Base-by-base conservation (phyloP, 345 rosid genomes). In the Rhodamnia argentea region DNA sequence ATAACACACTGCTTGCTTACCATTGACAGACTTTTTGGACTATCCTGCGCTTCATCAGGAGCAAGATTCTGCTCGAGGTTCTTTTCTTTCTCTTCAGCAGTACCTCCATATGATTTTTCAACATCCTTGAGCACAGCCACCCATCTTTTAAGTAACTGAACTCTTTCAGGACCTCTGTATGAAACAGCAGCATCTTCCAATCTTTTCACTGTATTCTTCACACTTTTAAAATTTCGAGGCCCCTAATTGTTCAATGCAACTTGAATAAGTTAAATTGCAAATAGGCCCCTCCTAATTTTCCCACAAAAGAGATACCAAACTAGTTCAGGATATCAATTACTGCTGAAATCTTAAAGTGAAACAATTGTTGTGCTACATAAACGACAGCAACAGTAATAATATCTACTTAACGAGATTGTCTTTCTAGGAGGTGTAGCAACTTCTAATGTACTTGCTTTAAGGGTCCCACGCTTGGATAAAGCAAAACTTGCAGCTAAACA, bases 161-260 rank as follows among this genome's bases (percentile, higher is more conserved):
- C 90, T 86, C 99, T 94, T 88, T 96, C 99, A 24, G 92, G 90
- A 24, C 99, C 99, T 76, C 94, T 90, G 85, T 92, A 94, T 32
- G 95, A 90, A 37, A 97, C 89, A 12, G 98, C 98, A 53, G 96
- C 96, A 87, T 96, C 98, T 89, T 97, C 99, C 90, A 97, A 87
- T 88, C 99, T 92, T 92, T 88, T 95, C 40, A 94, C 89, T 8
- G 98, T 96, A 87, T 92, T 95, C 90, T 88, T 93, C 57, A 84
- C 95, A 86, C 99, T 97, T 89, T 87, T 93, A 84, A 87, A 87
- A 85, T 87, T 95, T 82, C 95, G 93, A 85, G 86, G 86, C 32
- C 94, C 95, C 99, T 97, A 89, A 87, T 88, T 51, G 52, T 3
- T 47, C 52, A 86, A 26, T 60, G 85, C 86, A 27, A 44, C 74